Conservation (phyloP, 2,329 filamentous ascomycete species). For the Verruconis gallopava region DNA sequence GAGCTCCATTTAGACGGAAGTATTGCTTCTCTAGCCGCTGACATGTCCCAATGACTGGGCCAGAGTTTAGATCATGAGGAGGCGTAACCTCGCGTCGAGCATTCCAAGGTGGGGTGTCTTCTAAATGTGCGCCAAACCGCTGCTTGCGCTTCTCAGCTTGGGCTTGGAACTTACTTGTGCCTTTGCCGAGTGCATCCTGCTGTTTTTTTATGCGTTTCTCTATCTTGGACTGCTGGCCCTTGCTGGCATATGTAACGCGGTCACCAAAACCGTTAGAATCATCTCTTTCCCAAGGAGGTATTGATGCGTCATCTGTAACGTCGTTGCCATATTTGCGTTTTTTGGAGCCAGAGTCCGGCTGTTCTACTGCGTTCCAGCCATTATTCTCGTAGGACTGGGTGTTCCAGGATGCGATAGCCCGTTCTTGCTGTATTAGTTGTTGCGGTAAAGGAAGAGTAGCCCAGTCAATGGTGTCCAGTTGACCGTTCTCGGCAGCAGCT, state of each 20-base stretch:
- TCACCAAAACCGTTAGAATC: conserved; percentile 48
- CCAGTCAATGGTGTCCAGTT: conserved; percentile 70
- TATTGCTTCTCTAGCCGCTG: conserved; percentile 84
- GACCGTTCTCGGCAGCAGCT: conserved; percentile 59
- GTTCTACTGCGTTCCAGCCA: conserved; percentile 13
- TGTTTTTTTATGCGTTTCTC: conserved; percentile 35
- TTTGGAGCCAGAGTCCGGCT: conserved; percentile 30
- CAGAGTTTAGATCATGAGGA: conserved; percentile 19
- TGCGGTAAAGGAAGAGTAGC: conserved; percentile 72
- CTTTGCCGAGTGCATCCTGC: conserved; percentile 33
- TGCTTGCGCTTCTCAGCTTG: conserved; percentile 78
- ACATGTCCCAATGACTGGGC: conserved; percentile 75
- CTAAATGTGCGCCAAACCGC: conserved; percentile 53
- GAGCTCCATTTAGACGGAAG: conserved; percentile 81
- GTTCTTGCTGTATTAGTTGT: conserved; percentile 63
- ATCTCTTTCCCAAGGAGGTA: conserved; percentile 57
- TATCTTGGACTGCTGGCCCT: conserved; percentile 27
- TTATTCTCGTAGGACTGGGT: conserved; percentile 9
- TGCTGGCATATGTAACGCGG: conserved; percentile 53
- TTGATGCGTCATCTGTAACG: conserved; percentile 22
- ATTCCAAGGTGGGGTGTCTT: conserved; percentile 4
- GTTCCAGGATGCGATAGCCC: conserved; percentile 32
- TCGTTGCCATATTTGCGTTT: conserved; percentile 72
- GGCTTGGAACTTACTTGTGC: conserved; percentile 78
- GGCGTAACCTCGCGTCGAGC: neutral